phyloP scores from a whole-genome alignment of 2,329 filamentous ascomycete species.

The Tolypocladium ophioglossoides region DNA sequence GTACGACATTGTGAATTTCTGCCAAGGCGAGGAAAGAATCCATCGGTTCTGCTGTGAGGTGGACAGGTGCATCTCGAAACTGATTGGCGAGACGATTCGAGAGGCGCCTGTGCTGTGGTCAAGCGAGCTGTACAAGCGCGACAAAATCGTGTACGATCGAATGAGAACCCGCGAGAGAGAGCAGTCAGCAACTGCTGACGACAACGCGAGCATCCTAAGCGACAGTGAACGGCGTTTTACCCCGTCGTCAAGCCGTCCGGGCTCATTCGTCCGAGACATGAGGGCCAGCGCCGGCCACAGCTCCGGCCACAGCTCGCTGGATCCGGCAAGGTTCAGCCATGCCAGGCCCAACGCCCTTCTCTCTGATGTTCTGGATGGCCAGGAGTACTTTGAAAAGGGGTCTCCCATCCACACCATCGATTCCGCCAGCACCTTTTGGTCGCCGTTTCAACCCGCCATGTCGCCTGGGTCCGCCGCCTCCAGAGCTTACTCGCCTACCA shows the following conservation, averaged over 20 bases:
- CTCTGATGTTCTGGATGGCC: conserved; percentile 57
- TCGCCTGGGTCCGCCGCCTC: conserved; percentile 51
- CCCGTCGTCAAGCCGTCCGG: conserved; percentile 31
- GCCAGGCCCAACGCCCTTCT: conserved; percentile 45
- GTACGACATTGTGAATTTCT: conserved; percentile 82
- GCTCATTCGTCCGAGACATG: conserved; percentile 45
- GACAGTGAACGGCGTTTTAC: conserved; percentile 41
- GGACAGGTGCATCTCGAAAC: conserved; percentile 71
- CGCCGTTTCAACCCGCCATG: conserved; percentile 63
- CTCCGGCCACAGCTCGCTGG: conserved; percentile 60
- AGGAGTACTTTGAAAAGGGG: conserved; percentile 58
- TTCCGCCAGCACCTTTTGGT: conserved; percentile 77
- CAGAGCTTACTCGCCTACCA: conserved; percentile 49
- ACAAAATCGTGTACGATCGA: conserved; percentile 52
- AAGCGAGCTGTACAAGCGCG: conserved; percentile 75
- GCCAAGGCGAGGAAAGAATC: conserved; percentile 86
- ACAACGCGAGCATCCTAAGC: conserved; percentile 42
- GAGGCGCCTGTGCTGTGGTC: conserved; percentile 88
- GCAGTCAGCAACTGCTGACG: conserved; percentile 34
- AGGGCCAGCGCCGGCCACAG: conserved; percentile 57
- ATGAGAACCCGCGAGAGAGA: conserved; percentile 33
- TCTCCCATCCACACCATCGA: conserved; percentile 65
- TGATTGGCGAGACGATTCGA: conserved; percentile 74
- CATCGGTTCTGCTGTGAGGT: conserved; percentile 90
- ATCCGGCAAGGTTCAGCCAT: conserved; percentile 55